Evolutionary conservation across 768 basidiomycete genomes (phyloP), one percentile per base, ranked within the genome.

Genomic region (Serendipita sp.): DNA sequence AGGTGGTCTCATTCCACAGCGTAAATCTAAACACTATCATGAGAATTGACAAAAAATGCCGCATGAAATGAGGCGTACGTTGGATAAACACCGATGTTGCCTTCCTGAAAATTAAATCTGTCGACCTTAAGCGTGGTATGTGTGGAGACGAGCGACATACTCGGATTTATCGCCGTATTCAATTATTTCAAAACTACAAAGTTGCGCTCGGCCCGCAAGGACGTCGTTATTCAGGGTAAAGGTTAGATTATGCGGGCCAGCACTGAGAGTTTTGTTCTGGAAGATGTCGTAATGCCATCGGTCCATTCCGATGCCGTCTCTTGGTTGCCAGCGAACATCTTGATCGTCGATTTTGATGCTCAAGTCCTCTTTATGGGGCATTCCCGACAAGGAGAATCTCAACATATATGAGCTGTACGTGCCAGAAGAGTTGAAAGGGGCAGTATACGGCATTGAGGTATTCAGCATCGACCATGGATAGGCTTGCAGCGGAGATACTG

Each of bases 401-500:
- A 89, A 72, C 24, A 86, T 74, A 70, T 86, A 78, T 24, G 83
- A 76, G 3, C 79, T 71, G 68, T 86, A 90, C 13, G 71, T 70
- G 2, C 88, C 88, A 2, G 86, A 83, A 2, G 88, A 86, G 11
- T 70, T 72, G 70, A 89, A 89, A 30, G 72, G 75, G 38, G 77
- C 72, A n/a, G 80, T 75, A 83, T 85, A 89, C 3, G 86, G 76
- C 8, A 74, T 71, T 30, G 79, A 78, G 0, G 76, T 78, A 67
- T 88, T 85, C 34, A 90, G 80, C 64, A 88, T 71, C 4, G 83
- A 81, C 88, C 89, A 90, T 0, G 88, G 80, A 70, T 91, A 90
- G 11, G 73, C 77, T 67, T 89, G 89, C 72, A 88, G 73, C 0
- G 86, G 83, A 85, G 89, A 89, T 2, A 81, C 78, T 0, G 85